Conservation (phyloP, 495 filamentous ascomycete genomes). For the Podospora comata region DNA sequence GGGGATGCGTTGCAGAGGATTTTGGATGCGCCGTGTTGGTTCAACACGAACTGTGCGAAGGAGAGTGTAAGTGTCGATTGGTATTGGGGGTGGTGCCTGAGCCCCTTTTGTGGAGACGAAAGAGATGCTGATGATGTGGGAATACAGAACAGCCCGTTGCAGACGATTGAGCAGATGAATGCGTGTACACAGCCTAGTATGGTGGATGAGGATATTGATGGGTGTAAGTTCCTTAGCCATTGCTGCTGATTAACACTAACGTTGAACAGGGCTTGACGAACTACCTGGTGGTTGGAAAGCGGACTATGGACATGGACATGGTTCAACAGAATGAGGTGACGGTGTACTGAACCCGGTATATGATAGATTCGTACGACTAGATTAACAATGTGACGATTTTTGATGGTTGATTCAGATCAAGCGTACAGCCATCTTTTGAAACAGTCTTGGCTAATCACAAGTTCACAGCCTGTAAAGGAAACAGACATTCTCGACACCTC, state of each 20-base stretch:
- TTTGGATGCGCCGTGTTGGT: slow-evolving; percentile 42
- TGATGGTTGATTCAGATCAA: neutral
- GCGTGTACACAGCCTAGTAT: slow-evolving; percentile 40
- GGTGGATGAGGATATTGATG: slow-evolving; percentile 42
- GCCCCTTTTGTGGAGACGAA: neutral
- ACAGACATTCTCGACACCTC: neutral
- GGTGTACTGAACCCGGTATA: neutral
- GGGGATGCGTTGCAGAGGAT: slow-evolving; percentile 41
- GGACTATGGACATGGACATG: neutral
- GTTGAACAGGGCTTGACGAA: slow-evolving; percentile 4
- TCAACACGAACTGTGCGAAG: slow-evolving; percentile 40
- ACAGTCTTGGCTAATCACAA: neutral
- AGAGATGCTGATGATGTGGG: neutral
- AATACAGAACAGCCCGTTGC: slow-evolving; percentile 35
- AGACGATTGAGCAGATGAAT: slow-evolving; percentile 39
- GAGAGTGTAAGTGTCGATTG: neutral
- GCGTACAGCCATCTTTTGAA: neutral
- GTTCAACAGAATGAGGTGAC: neutral
- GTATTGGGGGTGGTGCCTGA: neutral
- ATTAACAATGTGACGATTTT: neutral
- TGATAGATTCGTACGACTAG: neutral
- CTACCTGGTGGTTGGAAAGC: slow-evolving; percentile 4
- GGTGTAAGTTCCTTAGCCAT: slow-evolving; percentile 36
- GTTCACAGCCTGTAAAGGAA: neutral
- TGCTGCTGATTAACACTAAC: neutral